These are phyloP conservation scores for Tarenaya hassleriana DNA, from an alignment of 345 rosid species.

Conservation along the genomic window DNA sequence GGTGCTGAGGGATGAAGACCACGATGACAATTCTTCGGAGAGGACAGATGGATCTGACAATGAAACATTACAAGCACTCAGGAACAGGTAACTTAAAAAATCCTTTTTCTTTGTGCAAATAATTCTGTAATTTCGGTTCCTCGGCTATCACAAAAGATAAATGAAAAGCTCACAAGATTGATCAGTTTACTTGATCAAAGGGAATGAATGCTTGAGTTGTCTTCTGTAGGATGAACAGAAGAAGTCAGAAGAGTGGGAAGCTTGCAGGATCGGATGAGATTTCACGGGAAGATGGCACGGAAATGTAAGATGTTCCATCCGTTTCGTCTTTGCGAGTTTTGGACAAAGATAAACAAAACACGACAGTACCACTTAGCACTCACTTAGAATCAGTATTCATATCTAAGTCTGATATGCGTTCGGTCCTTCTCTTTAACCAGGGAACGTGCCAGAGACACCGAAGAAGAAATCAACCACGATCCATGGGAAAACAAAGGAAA, in stretches of 20 bases:
- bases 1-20: constrained; percentile 48
- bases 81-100: constrained; percentile 45
- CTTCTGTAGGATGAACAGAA: constrained; percentile 20
- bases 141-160: not conserved
- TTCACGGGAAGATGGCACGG: constrained; percentile 19
- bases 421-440: constrained; percentile 6
- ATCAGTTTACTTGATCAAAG: constrained; percentile 14
- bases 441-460: constrained; percentile 32
- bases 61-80: constrained; percentile 60
- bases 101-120: constrained; percentile 4
- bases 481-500: constrained; percentile 12
- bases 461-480: constrained; percentile 14
- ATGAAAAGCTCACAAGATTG: constrained; percentile 2
- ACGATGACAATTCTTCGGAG: constrained; percentile 29
- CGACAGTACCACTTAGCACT: too few species aligned
- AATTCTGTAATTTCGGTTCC: not conserved
- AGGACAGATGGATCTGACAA: constrained; percentile 39
- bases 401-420: too few species aligned
- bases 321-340: too few species aligned
- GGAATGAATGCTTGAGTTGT: constrained; percentile 4
- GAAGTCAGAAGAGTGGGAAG: constrained; percentile 20
- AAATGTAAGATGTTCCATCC: too few species aligned
- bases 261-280: constrained; percentile 20
- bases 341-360: too few species aligned
- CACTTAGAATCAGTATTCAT: too few species aligned